Base-by-base conservation (phyloP, 306 rosid genomes). In the Erythrophleum fordii region DNA sequence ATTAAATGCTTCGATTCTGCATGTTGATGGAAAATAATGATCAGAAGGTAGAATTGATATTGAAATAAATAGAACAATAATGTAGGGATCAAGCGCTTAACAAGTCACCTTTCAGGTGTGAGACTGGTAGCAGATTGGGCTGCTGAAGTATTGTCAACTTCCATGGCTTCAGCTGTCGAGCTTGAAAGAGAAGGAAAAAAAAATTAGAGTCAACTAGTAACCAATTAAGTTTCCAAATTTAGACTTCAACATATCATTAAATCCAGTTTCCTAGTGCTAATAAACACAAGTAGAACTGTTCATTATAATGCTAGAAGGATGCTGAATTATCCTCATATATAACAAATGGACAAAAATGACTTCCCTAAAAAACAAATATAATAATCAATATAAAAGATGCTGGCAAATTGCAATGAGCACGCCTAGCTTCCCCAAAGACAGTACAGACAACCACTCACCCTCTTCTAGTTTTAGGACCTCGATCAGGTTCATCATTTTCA, bases 1-100 rank as follows among this genome's bases (percentile, higher is more conserved):
- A 75, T 91, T 89, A 80, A 93, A 93, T 73, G 90, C 94, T 85
- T 86, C 91, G 9, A 85, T 83, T 89, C 99, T 96, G 93, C 83
- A 78, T 49, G 78, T 37, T 4, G 11, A 59, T 14, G 53, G 56
- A 26, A 55, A 44, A 59, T 26, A 52, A 61, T 52, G 68, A 51
- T 81, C 35, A 77, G 66, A 80, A 81, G 10, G 18, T 67, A 58
- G 52, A 25, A 46, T 9, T 11, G 22, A 49, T 2, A 58, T 22
- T 9, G 64, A 52, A 25, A 75, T 58, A 59, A 59, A 65, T 49
- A 77, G 55, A 75, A 42, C 60, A 80, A 70, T 11, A 56, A 56
- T 26, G 31, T 11, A 48, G 64, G 51, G 22, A 70, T 52, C 17
- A 29, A 35, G 39, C 25, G 49, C 31, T 62, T 37, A 35, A 51